These are phyloP conservation scores for Dryas octopetala DNA, from an alignment of 306 rosid genomes.

Conservation along the genomic window DNA sequence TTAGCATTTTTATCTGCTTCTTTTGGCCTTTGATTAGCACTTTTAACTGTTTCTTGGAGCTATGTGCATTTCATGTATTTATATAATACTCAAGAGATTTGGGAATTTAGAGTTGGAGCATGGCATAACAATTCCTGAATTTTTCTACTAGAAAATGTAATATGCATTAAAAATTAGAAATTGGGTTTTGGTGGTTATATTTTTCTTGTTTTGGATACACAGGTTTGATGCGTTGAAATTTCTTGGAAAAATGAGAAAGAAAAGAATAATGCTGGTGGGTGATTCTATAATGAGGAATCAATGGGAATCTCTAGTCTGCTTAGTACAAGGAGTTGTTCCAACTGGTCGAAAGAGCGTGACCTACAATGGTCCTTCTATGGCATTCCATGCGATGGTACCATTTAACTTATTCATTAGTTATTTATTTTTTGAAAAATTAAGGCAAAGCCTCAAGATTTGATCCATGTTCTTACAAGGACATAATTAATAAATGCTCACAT, in stretches of 20 bases:
- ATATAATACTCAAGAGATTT: too few species aligned
- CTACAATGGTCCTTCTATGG: slow-evolving; percentile 79
- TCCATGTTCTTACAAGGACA: neutral
- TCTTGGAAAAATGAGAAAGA: slow-evolving; percentile 82
- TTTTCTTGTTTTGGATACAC: slow-evolving; percentile 2
- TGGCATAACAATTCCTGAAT: too few species aligned
- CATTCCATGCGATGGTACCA: slow-evolving; percentile 87
- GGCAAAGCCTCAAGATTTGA: neutral
- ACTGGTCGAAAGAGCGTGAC: slow-evolving; percentile 65
- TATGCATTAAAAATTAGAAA: too few species aligned
- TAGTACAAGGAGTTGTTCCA: slow-evolving; percentile 89
- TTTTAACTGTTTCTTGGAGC: too few species aligned
- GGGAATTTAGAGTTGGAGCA: too few species aligned
- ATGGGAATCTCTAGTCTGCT: slow-evolving; percentile 96
- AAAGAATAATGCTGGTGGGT: slow-evolving; percentile 92
- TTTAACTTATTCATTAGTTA: neutral
- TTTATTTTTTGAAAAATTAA: too few species aligned
- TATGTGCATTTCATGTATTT: too few species aligned
- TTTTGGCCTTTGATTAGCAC: too few species aligned
- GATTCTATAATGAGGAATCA: slow-evolving; percentile 98
- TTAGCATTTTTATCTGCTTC: too few species aligned
- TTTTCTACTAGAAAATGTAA: too few species aligned
- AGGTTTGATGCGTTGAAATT: slow-evolving; percentile 90
- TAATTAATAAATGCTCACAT: neutral
- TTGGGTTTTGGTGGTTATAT: neutral